These are phyloP conservation scores for Apophysomyces variabilis DNA, from an alignment of 371 early-diverging fungal species.

Conservation along the genomic window DNA sequence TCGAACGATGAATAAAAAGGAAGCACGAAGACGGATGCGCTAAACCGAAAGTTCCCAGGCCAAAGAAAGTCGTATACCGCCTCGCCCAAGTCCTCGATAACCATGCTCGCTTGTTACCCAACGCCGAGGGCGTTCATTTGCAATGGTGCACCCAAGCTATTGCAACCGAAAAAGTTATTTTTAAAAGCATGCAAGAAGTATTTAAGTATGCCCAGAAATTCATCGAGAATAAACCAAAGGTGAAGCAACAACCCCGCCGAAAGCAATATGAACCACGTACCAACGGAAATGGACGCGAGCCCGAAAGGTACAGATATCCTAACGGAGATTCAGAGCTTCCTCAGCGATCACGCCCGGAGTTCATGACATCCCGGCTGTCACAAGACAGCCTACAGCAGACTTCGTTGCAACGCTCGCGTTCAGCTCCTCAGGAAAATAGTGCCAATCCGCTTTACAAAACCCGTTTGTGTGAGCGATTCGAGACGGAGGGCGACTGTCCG, in stretches of 20 bases:
- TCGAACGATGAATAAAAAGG: background rate
- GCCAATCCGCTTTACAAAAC: slow-evolving; percentile 81
- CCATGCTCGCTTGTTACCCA: slow-evolving; percentile 62
- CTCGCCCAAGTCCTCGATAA: slow-evolving; percentile 72
- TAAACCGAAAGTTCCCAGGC: slow-evolving; percentile 35
- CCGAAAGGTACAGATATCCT: slow-evolving; percentile 6
- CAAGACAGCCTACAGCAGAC: slow-evolving; percentile 21
- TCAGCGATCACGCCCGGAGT: background rate
- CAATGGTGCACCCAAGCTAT: slow-evolving; percentile 70
- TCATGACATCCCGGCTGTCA: slow-evolving; percentile 4
- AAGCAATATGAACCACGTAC: slow-evolving; percentile 36
- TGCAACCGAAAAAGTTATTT: slow-evolving; percentile 72
- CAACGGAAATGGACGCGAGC: slow-evolving; percentile 12
- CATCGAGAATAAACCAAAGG: slow-evolving; percentile 57
- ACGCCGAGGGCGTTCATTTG: slow-evolving; percentile 74
- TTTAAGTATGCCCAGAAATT: slow-evolving; percentile 70
- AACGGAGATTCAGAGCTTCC: slow-evolving; percentile 4
- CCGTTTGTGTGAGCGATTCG: slow-evolving; percentile 81
- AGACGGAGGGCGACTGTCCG: slow-evolving; percentile 80
- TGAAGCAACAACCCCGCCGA: slow-evolving; percentile 33
- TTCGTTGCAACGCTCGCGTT: slow-evolving; percentile 17
- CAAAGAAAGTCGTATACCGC: slow-evolving; percentile 80
- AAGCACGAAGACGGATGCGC: slow-evolving; percentile 1
- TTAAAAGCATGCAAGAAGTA: slow-evolving; percentile 82
- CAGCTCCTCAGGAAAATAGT: slow-evolving; percentile 26